Conservation (phyloP, 441 rosid genomes). For the Hypseocharis bilobata region DNA sequence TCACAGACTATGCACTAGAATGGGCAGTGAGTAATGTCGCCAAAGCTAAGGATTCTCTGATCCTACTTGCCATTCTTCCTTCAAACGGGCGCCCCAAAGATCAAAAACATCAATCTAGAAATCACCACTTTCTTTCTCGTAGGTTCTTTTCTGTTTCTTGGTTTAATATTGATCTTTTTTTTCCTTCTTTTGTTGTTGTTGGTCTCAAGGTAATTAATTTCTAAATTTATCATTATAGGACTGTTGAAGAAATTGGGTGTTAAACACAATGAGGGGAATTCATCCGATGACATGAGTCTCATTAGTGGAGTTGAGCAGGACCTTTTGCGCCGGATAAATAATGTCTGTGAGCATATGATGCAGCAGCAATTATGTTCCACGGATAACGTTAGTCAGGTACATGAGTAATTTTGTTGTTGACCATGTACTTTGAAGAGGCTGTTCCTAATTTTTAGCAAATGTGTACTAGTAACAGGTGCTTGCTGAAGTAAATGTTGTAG, state of each 20-base stretch:
- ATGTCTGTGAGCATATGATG: conserved; percentile 29
- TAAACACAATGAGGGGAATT: conserved; percentile 6
- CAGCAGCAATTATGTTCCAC: conserved; percentile 16
- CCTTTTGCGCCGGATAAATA: conserved; percentile 8
- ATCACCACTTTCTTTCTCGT: conserved; percentile 21
- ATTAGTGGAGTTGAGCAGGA: background rate
- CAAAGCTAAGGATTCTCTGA: conserved; percentile 23
- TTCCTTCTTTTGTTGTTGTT: background rate
- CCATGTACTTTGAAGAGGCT: background rate
- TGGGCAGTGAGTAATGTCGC: conserved; percentile 31
- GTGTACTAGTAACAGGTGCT: conserved; percentile 19
- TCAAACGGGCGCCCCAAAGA: conserved; percentile 2
- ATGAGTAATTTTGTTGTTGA: background rate
- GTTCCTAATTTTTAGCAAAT: background rate
- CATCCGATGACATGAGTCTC: background rate
- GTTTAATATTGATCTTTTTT: background rate
- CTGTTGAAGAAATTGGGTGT: conserved; percentile 17
- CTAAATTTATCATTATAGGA: conserved; percentile 6
- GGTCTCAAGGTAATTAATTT: too few species aligned
- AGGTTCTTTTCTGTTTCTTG: background rate
- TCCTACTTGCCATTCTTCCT: conserved; percentile 34
- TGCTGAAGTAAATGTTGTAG: conserved; percentile 24
- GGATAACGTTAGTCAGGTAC: conserved; percentile 25
- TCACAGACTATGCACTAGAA: conserved; percentile 28
- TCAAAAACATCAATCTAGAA: background rate